Percentiles rank a stretch among this genome's conserved stretches.
phyloP scores from a whole-genome alignment of 805 yeast genomes.

The Metschnikowia santaceciliae region DNA sequence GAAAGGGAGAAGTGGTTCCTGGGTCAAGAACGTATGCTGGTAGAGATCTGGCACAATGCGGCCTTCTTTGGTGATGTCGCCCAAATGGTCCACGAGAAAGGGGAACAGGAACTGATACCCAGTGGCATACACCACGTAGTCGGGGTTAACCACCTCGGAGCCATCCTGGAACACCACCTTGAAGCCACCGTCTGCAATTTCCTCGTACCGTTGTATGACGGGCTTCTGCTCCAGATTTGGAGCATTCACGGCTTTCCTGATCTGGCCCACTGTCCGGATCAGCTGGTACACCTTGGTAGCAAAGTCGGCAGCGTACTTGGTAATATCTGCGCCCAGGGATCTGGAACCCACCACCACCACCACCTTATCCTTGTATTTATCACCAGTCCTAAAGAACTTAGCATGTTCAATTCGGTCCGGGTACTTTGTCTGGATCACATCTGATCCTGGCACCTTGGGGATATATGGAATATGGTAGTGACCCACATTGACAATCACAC shows the following conservation, averaged over 20 bases:
- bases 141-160: conserved; percentile 42
- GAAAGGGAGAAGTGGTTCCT: conserved; percentile 62
- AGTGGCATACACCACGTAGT: conserved; percentile 63
- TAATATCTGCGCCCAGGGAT: conserved; percentile 29
- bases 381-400: conserved; percentile 36
- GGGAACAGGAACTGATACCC: conserved; percentile 71
- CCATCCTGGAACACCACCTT: conserved; percentile 49
- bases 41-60: conserved; percentile 44
- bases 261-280: conserved; percentile 17
- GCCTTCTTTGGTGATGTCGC: conserved; percentile 37
- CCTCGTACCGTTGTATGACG: conserved; percentile 20
- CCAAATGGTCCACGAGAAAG: conserved; percentile 45
- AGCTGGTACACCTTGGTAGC: conserved; percentile 28
- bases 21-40: conserved; percentile 53
- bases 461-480: conserved; percentile 47
- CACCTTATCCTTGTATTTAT: conserved; percentile 23
- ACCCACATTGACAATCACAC: conserved; percentile 42
- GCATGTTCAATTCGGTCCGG: conserved; percentile 39
- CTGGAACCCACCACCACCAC: conserved; percentile 26
- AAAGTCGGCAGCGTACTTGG: conserved; percentile 22
- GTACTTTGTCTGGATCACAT: conserved; percentile 28
- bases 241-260: conserved; percentile 8
- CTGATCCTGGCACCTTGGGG: conserved; percentile 41
- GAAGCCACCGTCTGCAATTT: conserved; percentile 24
- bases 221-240: conserved; percentile 24